These are phyloP conservation scores for Filosporella fistucella DNA, from an alignment of 495 filamentous ascomycete genomes.

Conservation along the genomic window DNA sequence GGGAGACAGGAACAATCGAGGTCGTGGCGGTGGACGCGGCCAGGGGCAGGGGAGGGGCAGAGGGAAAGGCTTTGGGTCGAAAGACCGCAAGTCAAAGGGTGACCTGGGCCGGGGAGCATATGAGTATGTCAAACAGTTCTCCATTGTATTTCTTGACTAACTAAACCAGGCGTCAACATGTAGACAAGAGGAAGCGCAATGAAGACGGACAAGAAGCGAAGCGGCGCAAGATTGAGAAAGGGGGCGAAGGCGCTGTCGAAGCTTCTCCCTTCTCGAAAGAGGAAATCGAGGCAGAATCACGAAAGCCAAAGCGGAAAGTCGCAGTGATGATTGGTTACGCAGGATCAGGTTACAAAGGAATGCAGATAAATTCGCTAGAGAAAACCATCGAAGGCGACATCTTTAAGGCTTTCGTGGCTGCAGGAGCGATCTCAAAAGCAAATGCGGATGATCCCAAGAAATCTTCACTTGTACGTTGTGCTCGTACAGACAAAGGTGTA, in stretches of 20 bases:
- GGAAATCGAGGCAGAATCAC: slow-evolving; percentile 78
- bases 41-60: slow-evolving; percentile 15
- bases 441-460: slow-evolving; percentile 97
- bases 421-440: slow-evolving; percentile 90
- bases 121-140: slow-evolving; percentile 30
- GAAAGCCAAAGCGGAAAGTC: slow-evolving; percentile 90
- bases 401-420: slow-evolving; percentile 82
- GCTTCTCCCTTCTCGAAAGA: slow-evolving; percentile 61
- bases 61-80: slow-evolving; percentile 19
- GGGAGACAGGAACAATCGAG: slow-evolving; percentile 6
- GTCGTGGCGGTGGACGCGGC: slow-evolving; percentile 9
- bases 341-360: slow-evolving; percentile 94
- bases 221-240: slow-evolving; percentile 35
- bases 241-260: slow-evolving; percentile 37
- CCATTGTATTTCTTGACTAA: slow-evolving; percentile 41
- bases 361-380: slow-evolving; percentile 75
- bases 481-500: slow-evolving; percentile 94
- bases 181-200: slow-evolving; percentile 63
- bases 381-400: slow-evolving; percentile 98
- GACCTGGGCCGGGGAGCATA: slow-evolving; percentile 65
- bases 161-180: slow-evolving; percentile 53
- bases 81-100: slow-evolving; percentile 47
- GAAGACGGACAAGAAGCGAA: slow-evolving; percentile 52
- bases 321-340: slow-evolving; percentile 93
- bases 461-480: slow-evolving; percentile 88